These are phyloP conservation scores for Chytridium lagenaria DNA, from an alignment of 371 early-diverging fungal species.

Conservation along the genomic window DNA sequence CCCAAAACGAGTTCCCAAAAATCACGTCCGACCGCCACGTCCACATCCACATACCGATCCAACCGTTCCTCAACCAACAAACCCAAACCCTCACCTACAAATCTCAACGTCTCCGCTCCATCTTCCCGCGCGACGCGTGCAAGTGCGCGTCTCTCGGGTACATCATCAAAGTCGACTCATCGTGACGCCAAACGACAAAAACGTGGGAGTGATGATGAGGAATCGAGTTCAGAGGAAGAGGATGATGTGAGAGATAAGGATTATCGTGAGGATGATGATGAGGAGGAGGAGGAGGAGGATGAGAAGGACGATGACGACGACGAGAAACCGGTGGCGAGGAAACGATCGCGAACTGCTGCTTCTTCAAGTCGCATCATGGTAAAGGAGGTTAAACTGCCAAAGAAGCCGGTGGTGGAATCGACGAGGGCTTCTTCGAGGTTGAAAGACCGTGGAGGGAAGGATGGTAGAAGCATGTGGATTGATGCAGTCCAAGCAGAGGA, in stretches of 20 bases:
- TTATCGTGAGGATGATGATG: neutral
- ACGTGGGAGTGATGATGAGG: too few relatives aligned
- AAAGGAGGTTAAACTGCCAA: neutral
- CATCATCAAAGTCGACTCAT: too few relatives aligned
- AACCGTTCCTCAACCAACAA: too few relatives aligned
- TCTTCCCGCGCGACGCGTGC: too few relatives aligned
- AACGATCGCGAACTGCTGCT: too few relatives aligned
- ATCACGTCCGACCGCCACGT: neutral
- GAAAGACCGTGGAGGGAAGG: neutral
- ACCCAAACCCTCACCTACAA: too few relatives aligned
- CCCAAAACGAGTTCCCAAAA: neutral
- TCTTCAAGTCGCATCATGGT: neutral
- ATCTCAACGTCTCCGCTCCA: too few relatives aligned
- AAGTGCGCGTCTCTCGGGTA: too few relatives aligned
- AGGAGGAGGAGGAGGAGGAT: neutral
- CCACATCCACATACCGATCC: too few relatives aligned
- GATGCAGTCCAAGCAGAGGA: neutral
- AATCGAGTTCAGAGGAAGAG: too few relatives aligned
- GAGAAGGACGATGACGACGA: neutral
- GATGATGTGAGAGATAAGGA: neutral
- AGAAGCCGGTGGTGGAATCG: neutral
- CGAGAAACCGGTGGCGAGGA: neutral
- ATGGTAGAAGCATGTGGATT: neutral
- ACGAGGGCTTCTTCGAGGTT: neutral
- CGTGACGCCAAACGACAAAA: too few relatives aligned